Percentiles rank a stretch among this genome's conserved stretches.
phyloP scores from a whole-genome alignment of 805 yeast genomes.

The Saccharomyces jurei region DNA sequence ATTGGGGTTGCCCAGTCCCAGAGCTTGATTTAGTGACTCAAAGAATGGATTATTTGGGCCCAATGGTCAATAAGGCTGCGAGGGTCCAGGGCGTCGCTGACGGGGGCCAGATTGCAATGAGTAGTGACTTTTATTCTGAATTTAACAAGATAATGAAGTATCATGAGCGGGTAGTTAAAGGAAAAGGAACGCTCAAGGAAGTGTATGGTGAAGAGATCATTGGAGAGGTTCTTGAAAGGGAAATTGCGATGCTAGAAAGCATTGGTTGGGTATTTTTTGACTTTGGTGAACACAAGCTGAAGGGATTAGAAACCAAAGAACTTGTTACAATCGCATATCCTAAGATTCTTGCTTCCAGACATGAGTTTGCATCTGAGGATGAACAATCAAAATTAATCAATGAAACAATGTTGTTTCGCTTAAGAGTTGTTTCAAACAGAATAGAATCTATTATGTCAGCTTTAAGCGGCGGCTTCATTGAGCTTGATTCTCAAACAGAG shows the following conservation, averaged over 20 bases:
- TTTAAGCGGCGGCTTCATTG: constrained; percentile 36
- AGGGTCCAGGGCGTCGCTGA: constrained; percentile 91
- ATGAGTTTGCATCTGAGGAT: constrained; percentile 35
- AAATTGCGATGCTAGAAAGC: constrained; percentile 54
- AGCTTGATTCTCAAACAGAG: constrained; percentile 3
- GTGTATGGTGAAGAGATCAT: constrained; percentile 39
- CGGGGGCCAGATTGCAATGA: constrained; percentile 93
- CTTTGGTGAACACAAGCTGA: constrained; percentile 80
- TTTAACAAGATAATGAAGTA: constrained; percentile 47
- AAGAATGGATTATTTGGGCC: constrained; percentile 98
- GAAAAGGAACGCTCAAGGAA: constrained; percentile 27
- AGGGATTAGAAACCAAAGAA: constrained; percentile 93
- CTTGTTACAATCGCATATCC: constrained; percentile 75
- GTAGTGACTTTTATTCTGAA: constrained; percentile 73
- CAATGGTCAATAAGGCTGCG: constrained; percentile 94
- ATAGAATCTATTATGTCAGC: constrained; percentile 51
- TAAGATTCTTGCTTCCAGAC: constrained; percentile 49
- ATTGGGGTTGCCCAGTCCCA: constrained; percentile 96
- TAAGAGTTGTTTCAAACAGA: constrained; percentile 47
- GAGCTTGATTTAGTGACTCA: constrained; percentile 91
- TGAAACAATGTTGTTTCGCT: constrained; percentile 38
- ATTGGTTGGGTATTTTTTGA: constrained; percentile 61
- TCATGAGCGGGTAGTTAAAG: constrained; percentile 28
- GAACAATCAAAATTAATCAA: constrained; percentile 25
- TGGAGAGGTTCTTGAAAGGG: constrained; percentile 56